Percentiles rank a stretch among this genome's conserved stretches.
phyloP scores from a whole-genome alignment of 495 filamentous ascomycete genomes.

The Penicillium cinerascens region DNA sequence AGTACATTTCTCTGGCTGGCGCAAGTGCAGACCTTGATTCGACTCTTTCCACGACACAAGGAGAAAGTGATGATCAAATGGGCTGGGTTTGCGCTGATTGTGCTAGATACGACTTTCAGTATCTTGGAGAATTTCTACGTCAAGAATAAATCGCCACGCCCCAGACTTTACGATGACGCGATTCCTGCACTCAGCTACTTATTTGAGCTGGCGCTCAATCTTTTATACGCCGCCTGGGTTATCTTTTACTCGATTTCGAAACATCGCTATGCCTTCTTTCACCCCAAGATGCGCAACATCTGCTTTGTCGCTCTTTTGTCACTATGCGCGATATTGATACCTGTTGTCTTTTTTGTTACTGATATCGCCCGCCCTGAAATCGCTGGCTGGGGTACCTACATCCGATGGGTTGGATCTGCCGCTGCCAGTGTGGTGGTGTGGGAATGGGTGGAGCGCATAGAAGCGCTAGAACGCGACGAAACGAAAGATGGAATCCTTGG shows the following conservation, averaged over 20 bases:
- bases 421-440: slow-evolving; percentile 96
- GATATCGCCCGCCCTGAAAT: slow-evolving; percentile 86
- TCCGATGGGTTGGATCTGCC: slow-evolving; percentile 94
- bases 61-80: slow-evolving; percentile 99
- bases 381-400: slow-evolving; percentile 95
- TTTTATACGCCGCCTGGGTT: slow-evolving; percentile 93
- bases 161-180: slow-evolving; percentile 76
- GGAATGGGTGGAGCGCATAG: slow-evolving; percentile 99
- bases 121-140: slow-evolving; percentile 80
- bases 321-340: slow-evolving; percentile 74
- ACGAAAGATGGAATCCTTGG: slow-evolving; percentile 94
- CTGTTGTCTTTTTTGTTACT: slow-evolving; percentile 92
- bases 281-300: slow-evolving; percentile 89
- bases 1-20: slow-evolving; percentile 96
- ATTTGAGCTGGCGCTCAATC: slow-evolving; percentile 82
- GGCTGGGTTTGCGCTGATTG: slow-evolving; percentile 90
- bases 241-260: slow-evolving; percentile 93
- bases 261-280: slow-evolving; percentile 89
- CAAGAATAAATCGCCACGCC: slow-evolving; percentile 54
- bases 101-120: slow-evolving; percentile 83
- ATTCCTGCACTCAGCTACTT: slow-evolving; percentile 91
- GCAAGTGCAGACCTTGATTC: slow-evolving; percentile 93
- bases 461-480: slow-evolving; percentile 91
- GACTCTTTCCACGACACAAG: slow-evolving; percentile 91
- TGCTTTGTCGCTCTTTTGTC: slow-evolving; percentile 79